These are phyloP conservation scores for Ustilaginoidea virens DNA, from an alignment of 2,329 filamentous ascomycete species.

Conservation along the genomic window DNA sequence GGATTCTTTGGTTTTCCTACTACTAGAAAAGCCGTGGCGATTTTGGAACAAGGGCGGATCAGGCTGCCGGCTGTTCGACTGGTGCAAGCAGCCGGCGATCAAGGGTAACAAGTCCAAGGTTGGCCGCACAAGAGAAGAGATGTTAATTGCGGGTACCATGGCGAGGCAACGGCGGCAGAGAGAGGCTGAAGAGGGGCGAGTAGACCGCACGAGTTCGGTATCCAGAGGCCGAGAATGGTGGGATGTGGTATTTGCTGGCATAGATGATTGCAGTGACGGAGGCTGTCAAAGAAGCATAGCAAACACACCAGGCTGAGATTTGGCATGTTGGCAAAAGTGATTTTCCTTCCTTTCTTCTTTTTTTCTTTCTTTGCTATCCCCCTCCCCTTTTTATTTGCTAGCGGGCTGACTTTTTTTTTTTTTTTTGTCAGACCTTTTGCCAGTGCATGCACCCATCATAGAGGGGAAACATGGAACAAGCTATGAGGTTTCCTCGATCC, in stretches of 20 bases:
- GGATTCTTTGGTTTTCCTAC: conserved; percentile 52
- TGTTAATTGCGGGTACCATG: conserved; percentile 31
- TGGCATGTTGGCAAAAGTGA: too few species aligned
- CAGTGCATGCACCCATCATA: too few species aligned
- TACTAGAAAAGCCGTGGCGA: conserved; percentile 56
- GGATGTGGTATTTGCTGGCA: conserved; percentile 10
- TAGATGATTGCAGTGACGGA: conserved; percentile 4
- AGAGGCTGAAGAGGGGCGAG: conserved; percentile 24
- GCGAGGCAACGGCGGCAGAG: conserved; percentile 32
- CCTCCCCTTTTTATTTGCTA: too few species aligned
- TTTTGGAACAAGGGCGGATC: conserved; percentile 5
- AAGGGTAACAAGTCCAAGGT: conserved; percentile 10
- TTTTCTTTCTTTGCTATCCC: too few species aligned
- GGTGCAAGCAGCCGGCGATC: background rate
- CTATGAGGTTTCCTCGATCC: too few species aligned
- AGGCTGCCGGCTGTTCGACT: background rate
- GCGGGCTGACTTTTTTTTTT: too few species aligned
- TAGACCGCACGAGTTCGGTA: conserved; percentile 8
- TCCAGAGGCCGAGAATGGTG: conserved; percentile 14
- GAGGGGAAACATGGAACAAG: too few species aligned
- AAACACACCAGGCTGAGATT: too few species aligned
- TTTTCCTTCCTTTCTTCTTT: too few species aligned
- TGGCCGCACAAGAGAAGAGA: conserved; percentile 36
- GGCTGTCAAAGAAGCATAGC: background rate
- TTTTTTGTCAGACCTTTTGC: too few species aligned